These are phyloP conservation scores for Lactarius psammicola DNA, from an alignment of 768 basidiomycete species.

Conservation along the genomic window DNA sequence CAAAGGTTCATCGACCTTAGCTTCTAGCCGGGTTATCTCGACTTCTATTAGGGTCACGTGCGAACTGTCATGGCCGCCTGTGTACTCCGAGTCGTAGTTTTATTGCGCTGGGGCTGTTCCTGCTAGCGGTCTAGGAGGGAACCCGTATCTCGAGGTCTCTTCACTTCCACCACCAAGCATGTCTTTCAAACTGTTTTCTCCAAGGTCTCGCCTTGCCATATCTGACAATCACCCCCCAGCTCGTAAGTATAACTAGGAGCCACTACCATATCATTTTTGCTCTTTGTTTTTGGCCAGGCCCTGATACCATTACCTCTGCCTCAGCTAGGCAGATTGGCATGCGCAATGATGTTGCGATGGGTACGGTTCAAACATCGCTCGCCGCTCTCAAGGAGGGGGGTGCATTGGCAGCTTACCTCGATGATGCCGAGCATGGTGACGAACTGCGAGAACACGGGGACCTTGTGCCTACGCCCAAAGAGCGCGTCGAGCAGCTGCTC, in stretches of 20 bases:
- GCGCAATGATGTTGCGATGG: too few relatives aligned
- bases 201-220: background rate
- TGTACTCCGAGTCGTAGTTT: too few relatives aligned
- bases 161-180: background rate
- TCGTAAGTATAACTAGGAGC: background rate
- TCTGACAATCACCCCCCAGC: background rate
- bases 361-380: too few relatives aligned
- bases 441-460: slow-evolving; percentile 89
- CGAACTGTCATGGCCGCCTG: too few relatives aligned
- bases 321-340: too few relatives aligned
- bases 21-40: too few relatives aligned
- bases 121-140: background rate
- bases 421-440: slow-evolving; percentile 96
- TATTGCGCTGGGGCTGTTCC: background rate
- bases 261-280: background rate
- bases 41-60: too few relatives aligned
- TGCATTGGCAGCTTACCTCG: slow-evolving; percentile 51
- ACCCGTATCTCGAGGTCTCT: background rate
- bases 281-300: background rate
- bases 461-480: slow-evolving; percentile 78
- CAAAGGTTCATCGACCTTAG: too few relatives aligned
- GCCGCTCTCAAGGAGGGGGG: too few relatives aligned
- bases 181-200: background rate
- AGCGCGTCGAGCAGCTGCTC: slow-evolving; percentile 83
- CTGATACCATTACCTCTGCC: background rate